Percentiles rank a stretch among this genome's conserved stretches.
Evolutionary conservation across 176 grass and related monocot species (phyloP).

Genomic region (Oryza brachyantha): DNA sequence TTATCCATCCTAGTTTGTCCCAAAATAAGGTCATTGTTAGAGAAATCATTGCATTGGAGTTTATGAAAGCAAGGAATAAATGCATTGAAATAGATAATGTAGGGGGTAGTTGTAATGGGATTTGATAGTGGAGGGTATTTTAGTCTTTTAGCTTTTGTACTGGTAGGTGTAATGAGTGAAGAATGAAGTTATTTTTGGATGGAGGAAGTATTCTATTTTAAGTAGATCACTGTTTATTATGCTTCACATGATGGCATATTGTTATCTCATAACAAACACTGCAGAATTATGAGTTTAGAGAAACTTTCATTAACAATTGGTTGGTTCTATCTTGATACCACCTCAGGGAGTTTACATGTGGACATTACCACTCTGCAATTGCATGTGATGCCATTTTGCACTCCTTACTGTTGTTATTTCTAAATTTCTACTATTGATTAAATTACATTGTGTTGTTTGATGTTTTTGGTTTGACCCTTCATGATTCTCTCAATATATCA

Average conservation of each 20-base stretch:
- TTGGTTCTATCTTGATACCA: background rate
- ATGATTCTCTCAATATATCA: conserved; percentile 25
- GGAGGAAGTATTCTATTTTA: conserved; percentile 28
- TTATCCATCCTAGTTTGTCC: too few relatives aligned
- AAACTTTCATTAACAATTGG: background rate
- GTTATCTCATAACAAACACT: conserved; percentile 1
- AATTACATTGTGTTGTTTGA: conserved; percentile 17
- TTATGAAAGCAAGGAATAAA: too few relatives aligned
- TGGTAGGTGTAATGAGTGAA: too few relatives aligned
- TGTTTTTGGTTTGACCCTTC: conserved; percentile 10
- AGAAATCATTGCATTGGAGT: too few relatives aligned
- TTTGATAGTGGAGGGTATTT: too few relatives aligned
- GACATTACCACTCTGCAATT: conserved; percentile 4
- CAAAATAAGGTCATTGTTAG: too few relatives aligned
- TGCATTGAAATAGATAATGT: too few relatives aligned
- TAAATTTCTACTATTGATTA: conserved; percentile 7
- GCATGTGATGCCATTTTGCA: background rate
- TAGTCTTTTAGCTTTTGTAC: too few relatives aligned
- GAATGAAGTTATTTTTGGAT: too few relatives aligned
- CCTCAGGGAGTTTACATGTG: background rate
- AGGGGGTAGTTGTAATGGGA: too few relatives aligned
- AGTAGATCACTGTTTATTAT: conserved; percentile 16
- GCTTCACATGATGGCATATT: conserved; percentile 30
- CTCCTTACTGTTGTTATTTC: background rate
- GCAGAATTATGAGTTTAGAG: conserved; percentile 4